A percentile compares a stretch with the other conserved stretches of the same genome.
These are phyloP conservation scores for Trichoderma sp. DNA, from an alignment of 2,329 filamentous ascomycete genomes.

Conservation along the genomic window DNA sequence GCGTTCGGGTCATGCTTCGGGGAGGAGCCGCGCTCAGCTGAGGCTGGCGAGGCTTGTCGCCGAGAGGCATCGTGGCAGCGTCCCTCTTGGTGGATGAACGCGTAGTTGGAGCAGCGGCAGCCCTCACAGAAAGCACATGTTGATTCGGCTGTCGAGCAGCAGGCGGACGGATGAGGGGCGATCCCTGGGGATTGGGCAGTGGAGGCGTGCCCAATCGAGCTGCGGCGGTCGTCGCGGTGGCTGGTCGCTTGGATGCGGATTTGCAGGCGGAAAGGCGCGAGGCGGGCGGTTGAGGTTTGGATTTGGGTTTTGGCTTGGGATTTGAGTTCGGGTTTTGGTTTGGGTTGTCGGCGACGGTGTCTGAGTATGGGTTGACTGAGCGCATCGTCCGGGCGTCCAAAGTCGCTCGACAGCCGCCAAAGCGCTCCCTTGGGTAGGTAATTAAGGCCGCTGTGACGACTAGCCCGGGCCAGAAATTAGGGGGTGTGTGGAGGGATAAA, in stretches of 20 bases:
- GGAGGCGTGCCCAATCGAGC: slow-evolving; percentile 1
- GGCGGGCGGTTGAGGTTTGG: neutral
- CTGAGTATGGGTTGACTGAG: slow-evolving; percentile 18
- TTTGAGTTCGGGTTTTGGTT: neutral
- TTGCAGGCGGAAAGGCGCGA: slow-evolving; percentile 8
- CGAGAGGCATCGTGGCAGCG: slow-evolving; percentile 42
- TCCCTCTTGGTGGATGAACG: slow-evolving; percentile 27
- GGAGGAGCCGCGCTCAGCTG: slow-evolving; percentile 62
- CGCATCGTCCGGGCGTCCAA: slow-evolving; percentile 17
- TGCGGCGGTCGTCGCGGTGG: neutral
- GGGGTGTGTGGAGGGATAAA: slow-evolving; percentile 18
- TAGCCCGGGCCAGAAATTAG: slow-evolving; percentile 16
- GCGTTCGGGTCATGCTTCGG: slow-evolving; percentile 49
- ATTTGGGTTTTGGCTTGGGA: neutral
- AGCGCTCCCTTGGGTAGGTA: slow-evolving; percentile 6
- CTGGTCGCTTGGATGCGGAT: neutral
- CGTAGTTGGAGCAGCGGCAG: slow-evolving; percentile 19
- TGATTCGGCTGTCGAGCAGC: slow-evolving; percentile 28
- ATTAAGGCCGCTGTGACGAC: slow-evolving; percentile 13
- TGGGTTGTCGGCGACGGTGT: slow-evolving; percentile 12
- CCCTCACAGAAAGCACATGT: slow-evolving; percentile 25
- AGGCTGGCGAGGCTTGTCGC: slow-evolving; percentile 63
- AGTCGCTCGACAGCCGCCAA: neutral
- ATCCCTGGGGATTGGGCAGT: slow-evolving; percentile 5
- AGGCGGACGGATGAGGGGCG: slow-evolving; percentile 20